A percentile compares a stretch with the other conserved stretches of the same genome.
Evolutionary conservation across 768 basidiomycete genomes (phyloP).

Genomic region (Mycena kentingensis): DNA sequence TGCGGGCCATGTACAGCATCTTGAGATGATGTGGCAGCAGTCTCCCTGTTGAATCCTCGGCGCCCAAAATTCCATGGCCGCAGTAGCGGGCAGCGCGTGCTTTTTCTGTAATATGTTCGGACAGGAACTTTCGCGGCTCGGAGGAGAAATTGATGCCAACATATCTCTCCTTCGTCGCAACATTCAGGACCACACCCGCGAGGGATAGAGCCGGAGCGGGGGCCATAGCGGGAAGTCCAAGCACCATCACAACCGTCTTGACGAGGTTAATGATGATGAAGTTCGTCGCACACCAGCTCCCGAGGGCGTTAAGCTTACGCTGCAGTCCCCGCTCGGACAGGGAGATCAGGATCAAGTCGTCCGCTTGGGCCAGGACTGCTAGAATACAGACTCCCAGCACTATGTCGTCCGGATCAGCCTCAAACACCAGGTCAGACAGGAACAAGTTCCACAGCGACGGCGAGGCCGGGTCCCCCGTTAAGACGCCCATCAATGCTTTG

Average conservation of each 20-base stretch:
- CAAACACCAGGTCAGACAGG: slow-evolving; percentile 23
- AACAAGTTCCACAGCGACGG: slow-evolving; percentile 31
- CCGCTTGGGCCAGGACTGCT: slow-evolving; percentile 28
- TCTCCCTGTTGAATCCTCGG: slow-evolving; percentile 19
- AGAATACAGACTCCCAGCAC: slow-evolving; percentile 9
- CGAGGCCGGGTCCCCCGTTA: slow-evolving; percentile 31
- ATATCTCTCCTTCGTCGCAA: slow-evolving; percentile 17
- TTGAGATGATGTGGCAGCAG: slow-evolving; percentile 19
- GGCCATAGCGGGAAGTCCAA: slow-evolving; percentile 14
- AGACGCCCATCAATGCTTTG: slow-evolving; percentile 26
- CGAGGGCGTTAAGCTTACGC: slow-evolving; percentile 15
- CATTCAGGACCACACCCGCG: neutral
- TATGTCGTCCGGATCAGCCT: slow-evolving; percentile 20
- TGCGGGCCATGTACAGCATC: slow-evolving; percentile 24
- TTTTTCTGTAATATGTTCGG: slow-evolving; percentile 20
- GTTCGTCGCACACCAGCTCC: slow-evolving; percentile 27
- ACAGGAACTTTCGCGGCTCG: slow-evolving; percentile 9
- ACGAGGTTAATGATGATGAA: slow-evolving; percentile 29
- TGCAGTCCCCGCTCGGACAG: slow-evolving; percentile 14
- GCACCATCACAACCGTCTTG: slow-evolving; percentile 24
- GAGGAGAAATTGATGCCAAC: slow-evolving; percentile 19
- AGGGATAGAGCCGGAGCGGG: neutral
- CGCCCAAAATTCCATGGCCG: slow-evolving; percentile 18
- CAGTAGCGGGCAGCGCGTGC: slow-evolving; percentile 20
- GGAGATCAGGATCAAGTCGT: slow-evolving; percentile 27